Conservation (phyloP, 1,139 yeast species). For the Saccharomyces hybrid region DNA sequence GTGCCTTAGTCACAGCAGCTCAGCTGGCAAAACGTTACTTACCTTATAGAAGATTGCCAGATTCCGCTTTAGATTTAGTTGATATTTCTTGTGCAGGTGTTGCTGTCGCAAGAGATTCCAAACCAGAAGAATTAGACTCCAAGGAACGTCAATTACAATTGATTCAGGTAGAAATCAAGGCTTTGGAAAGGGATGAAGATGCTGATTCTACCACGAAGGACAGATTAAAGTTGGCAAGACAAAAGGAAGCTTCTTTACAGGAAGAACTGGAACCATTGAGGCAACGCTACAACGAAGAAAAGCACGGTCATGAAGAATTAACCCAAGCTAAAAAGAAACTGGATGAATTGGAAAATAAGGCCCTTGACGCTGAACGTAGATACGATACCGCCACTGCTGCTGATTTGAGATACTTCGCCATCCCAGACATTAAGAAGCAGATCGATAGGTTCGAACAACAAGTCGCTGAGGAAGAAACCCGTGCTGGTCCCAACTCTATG, state of each 20-base stretch:
- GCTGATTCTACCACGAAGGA: constrained; percentile 84
- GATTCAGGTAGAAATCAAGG: constrained; percentile 90
- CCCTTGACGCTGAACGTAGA: constrained; percentile 94
- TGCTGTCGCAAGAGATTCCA: constrained; percentile 95
- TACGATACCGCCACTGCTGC: constrained; percentile 93
- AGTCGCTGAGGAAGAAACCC: constrained; percentile 68
- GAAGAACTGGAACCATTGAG: constrained; percentile 81
- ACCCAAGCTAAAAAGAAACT: constrained; percentile 82
- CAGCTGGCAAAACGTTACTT: constrained; percentile 90
- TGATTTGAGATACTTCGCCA: constrained; percentile 91
- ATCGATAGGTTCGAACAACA: constrained; percentile 67
- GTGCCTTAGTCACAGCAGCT: constrained; percentile 92
- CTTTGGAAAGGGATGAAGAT: constrained; percentile 90
- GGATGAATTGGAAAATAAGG: constrained; percentile 88
- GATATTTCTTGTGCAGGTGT: constrained; percentile 97
- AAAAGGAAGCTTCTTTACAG: constrained; percentile 72
- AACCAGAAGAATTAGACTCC: constrained; percentile 92
- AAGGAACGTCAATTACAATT: constrained; percentile 88
- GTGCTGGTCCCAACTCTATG: constrained; percentile 55
- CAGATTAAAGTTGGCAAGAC: constrained; percentile 69
- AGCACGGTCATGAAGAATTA: constrained; percentile 84
- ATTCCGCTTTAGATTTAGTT: constrained; percentile 92
- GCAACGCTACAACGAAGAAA: constrained; percentile 79
- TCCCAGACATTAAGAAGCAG: constrained; percentile 78
- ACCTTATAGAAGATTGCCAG: constrained; percentile 93